Evolutionary conservation across 2,329 filamentous ascomycete genomes (phyloP).

Genomic region (Sclerotinia nivalis): DNA sequence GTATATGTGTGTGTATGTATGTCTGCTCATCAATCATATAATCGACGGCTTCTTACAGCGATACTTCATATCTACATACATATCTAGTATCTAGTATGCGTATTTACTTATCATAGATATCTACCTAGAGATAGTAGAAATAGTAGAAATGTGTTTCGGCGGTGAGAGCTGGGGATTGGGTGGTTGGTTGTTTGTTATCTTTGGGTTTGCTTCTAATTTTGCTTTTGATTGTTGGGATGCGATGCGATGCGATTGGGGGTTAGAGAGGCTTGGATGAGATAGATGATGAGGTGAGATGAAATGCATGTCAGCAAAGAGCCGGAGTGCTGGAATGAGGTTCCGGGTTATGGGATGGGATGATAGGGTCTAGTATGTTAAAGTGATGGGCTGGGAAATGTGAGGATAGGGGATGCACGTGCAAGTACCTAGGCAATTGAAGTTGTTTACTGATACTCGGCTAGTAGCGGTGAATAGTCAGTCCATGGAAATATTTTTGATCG

Average conservation of each 20-base stretch:
- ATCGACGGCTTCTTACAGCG: neutral
- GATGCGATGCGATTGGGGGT: neutral
- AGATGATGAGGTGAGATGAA: no score
- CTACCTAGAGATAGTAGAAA: no score
- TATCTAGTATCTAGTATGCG: neutral
- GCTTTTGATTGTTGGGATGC: neutral
- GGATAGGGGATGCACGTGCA: neutral
- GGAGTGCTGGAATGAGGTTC: neutral
- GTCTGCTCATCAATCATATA: neutral
- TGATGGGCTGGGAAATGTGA: neutral
- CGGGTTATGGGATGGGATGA: neutral
- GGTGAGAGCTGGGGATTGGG: neutral
- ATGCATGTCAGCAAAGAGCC: neutral
- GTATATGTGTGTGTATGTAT: neutral
- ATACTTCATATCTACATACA: neutral
- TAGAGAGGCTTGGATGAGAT: no score
- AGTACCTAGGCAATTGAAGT: neutral
- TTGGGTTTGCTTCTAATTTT: no score
- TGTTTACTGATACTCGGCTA: neutral
- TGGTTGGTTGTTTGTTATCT: no score
- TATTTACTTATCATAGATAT: no score
- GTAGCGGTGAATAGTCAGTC: neutral
- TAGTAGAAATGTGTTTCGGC: neutral
- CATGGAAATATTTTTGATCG: no score
- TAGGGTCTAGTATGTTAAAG: neutral